Base-by-base conservation (phyloP, 208 protist genomes). In the Crithidia bombi region DNA sequence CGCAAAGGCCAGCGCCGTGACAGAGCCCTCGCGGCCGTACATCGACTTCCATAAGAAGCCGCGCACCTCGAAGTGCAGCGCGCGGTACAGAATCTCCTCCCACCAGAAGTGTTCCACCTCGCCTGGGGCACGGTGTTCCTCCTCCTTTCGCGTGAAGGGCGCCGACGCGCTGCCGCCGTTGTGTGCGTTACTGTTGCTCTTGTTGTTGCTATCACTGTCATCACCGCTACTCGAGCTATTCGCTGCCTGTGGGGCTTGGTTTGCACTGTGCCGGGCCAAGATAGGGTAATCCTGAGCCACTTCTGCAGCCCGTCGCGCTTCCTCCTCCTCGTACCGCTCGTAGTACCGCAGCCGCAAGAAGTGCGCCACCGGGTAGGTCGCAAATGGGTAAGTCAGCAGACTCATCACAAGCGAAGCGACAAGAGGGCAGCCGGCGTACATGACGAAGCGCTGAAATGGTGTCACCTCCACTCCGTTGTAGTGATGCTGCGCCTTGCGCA, bases 321-420 rank as follows among this genome's bases (percentile, higher is more conserved):
- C 59, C 21, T 57, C 67, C 36, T 49, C 66, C n/a, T 39, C 65
- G 36, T 59, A 26, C 19, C 78, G 78, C 67, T 83, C 72, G 69
- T 79, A 74, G 52, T 69, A 72, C 21, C 64, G 71, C 25, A 79
- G 32, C 12, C 78, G 66, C 56, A 76, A 44, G 46, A 83, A 83
- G 64, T 83, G 78, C 26, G 58, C 61, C n/a, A 79, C 58, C 15
- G 65, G 56, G 38, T 73, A 79, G 33, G 50, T 72, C 10, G 66
- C 65, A 19, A 79, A 26, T 15, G 73, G 73, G 30, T 79, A 79
- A 12, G 78, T 83, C 33, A 83, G 11, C 39, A 65, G 19, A 51
- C 44, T 49, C n/a, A 65, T 38, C 25, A 30, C 30, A 19, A 83
- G 47, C 23, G 72, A 79, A 6, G 73, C 63, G 11, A 73, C 5